phyloP scores from a whole-genome alignment of 768 basidiomycete species.

The Cytidiella melzeri region DNA sequence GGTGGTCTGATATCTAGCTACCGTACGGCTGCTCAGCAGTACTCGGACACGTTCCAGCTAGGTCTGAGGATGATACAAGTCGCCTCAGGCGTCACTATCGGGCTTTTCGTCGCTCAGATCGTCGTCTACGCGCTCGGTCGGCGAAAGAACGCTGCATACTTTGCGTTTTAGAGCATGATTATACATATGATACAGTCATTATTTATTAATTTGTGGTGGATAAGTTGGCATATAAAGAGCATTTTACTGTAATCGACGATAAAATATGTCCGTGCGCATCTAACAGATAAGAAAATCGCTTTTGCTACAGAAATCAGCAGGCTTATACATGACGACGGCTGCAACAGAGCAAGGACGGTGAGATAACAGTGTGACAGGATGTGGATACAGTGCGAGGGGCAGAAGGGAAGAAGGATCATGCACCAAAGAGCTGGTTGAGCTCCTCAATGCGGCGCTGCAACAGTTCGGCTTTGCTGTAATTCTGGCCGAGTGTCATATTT shows the following conservation, averaged over 20 bases:
- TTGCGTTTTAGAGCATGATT: conserved; percentile 52
- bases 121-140: conserved; percentile 72
- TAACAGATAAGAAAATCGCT: background rate
- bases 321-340: background rate
- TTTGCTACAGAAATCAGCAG: background rate
- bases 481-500: conserved; percentile 87
- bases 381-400: background rate
- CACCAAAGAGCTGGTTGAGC: conserved; percentile 67
- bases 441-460: conserved; percentile 86
- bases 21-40: conserved; percentile 56
- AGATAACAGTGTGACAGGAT: background rate
- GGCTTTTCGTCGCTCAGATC: conserved; percentile 76
- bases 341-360: background rate
- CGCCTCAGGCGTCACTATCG: conserved; percentile 80
- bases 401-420: conserved; percentile 9
- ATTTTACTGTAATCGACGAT: too few species aligned
- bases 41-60: conserved; percentile 72
- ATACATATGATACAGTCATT: too few species aligned
- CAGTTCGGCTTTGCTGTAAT: conserved; percentile 83
- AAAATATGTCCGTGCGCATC: background rate
- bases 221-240: too few species aligned
- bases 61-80: conserved; percentile 82
- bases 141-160: conserved; percentile 66
- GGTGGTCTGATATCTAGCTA: conserved; percentile 63
- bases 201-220: too few species aligned